Evolutionary conservation across 768 basidiomycete genomes (phyloP).

Genomic region (Termitomyces sp.): DNA sequence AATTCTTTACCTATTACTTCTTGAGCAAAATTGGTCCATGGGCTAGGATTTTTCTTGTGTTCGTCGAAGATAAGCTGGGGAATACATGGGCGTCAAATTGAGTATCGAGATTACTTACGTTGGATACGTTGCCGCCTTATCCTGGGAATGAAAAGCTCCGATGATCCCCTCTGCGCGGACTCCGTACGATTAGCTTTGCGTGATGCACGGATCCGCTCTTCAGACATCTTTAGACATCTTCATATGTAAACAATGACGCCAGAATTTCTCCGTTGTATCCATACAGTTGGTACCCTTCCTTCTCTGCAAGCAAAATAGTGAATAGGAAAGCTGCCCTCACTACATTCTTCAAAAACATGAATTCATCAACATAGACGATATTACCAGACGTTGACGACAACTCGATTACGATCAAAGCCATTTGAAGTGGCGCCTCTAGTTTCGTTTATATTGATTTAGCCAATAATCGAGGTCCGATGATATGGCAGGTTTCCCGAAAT

Average conservation of each 20-base stretch:
- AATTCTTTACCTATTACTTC: neutral
- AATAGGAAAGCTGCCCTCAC: no score
- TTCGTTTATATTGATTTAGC: neutral
- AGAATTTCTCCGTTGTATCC: neutral
- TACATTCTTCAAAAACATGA: neutral
- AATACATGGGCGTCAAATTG: neutral
- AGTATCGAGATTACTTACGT: neutral
- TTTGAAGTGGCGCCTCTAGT: neutral
- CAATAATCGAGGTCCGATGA: neutral
- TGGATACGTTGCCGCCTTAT: neutral
- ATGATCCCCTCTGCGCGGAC: slow-evolving; percentile 4
- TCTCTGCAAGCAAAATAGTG: neutral
- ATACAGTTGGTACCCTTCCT: neutral
- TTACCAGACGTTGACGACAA: neutral
- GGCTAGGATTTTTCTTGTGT: neutral
- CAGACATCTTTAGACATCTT: neutral
- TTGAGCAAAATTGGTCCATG: neutral
- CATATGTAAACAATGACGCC: neutral
- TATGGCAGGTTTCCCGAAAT: neutral
- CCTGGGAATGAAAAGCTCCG: neutral
- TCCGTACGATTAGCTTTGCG: slow-evolving; percentile 3
- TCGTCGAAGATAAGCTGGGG: neutral
- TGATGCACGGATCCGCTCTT: neutral
- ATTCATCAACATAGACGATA: neutral
- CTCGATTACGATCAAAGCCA: neutral